Conservation (phyloP, 192 early-diverging fungal species). For the Rhizophlyctis rosea region DNA sequence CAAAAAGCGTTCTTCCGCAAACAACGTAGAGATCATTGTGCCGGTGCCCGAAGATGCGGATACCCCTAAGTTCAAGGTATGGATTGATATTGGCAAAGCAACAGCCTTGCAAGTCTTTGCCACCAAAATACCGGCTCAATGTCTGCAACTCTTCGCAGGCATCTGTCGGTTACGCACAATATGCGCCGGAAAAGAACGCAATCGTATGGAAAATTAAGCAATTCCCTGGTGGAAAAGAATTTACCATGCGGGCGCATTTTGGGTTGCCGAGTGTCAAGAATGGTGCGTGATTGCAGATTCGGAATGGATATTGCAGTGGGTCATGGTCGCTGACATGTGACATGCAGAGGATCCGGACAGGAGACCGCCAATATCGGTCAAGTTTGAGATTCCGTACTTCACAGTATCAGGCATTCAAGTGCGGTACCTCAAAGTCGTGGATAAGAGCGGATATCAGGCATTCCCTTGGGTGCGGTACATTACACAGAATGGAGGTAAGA, state of each 20-base stretch:
- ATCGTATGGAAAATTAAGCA: constrained; percentile 98
- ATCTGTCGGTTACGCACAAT: constrained; percentile 83
- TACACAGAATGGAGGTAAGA: constrained; percentile 61
- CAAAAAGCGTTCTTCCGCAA: constrained; percentile 94
- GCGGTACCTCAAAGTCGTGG: constrained; percentile 95
- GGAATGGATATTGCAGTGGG: constrained; percentile 69
- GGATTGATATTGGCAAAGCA: constrained; percentile 20
- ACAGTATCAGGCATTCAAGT: constrained; percentile 94
- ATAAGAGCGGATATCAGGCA: constrained; percentile 92
- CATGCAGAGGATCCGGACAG: constrained; percentile 78
- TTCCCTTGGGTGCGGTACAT: constrained; percentile 99
- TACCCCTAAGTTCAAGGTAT: constrained; percentile 89
- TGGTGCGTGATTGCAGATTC: constrained; percentile 51
- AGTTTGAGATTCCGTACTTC: constrained; percentile 73
- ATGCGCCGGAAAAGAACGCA: constrained; percentile 90
- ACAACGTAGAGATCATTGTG: constrained; percentile 95
- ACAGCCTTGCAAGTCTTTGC: no score
- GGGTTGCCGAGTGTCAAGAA: constrained; percentile 50
- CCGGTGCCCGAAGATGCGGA: constrained; percentile 99
- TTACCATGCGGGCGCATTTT: constrained; percentile 69
- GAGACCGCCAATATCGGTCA: constrained; percentile 91
- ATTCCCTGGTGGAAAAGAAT: constrained; percentile 98
- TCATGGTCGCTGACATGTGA: constrained; percentile 45
- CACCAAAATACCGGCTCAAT: not conserved
- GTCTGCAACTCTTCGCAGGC: constrained; percentile 36